Conservation (phyloP, 2,329 filamentous ascomycete species). For the Phaeoacremonium minimum region DNA sequence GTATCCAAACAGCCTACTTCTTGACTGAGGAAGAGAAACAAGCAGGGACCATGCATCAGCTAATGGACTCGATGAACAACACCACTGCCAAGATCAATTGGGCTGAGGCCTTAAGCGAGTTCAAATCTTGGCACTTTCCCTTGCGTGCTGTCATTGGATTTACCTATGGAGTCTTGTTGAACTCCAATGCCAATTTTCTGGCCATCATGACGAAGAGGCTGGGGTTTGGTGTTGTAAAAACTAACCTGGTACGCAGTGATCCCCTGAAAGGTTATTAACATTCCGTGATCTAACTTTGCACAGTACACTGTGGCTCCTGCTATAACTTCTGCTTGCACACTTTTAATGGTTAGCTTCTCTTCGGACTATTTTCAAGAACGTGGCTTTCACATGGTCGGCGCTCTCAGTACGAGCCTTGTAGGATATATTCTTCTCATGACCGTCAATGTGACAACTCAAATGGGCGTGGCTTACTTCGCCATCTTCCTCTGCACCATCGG, state of each 20-base stretch:
- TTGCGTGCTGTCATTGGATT: slow-evolving; percentile 5
- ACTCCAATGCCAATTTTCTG: slow-evolving; percentile 8
- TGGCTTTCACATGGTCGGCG: slow-evolving; percentile 2
- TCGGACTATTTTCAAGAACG: slow-evolving; percentile 2
- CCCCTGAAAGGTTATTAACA: no score
- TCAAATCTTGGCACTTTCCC: not conserved
- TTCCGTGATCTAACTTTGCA: no score
- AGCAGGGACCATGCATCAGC: slow-evolving; percentile 1
- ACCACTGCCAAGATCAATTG: not conserved
- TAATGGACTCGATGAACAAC: slow-evolving; percentile 3
- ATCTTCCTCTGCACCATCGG: slow-evolving; percentile 9
- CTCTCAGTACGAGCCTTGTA: slow-evolving; percentile 3
- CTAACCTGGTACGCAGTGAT: slow-evolving; percentile 8
- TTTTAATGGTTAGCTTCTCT: slow-evolving; percentile 1
- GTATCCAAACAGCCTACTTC: slow-evolving; percentile 1
- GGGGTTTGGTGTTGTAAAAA: slow-evolving; percentile 5
- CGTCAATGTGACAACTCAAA: slow-evolving; percentile 4
- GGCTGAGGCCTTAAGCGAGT: not conserved
- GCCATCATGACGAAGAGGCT: slow-evolving; percentile 6
- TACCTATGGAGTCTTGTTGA: slow-evolving; percentile 2
- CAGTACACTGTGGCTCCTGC: slow-evolving; percentile 4
- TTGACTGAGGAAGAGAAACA: slow-evolving; percentile 4
- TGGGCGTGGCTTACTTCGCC: slow-evolving; percentile 5
- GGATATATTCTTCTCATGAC: slow-evolving; percentile 4
- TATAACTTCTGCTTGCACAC: slow-evolving; percentile 1